Percentiles rank a stretch among this genome's conserved stretches.
Conservation (phyloP, 306 rosid genomes). For the Begonia masoniana region DNA sequence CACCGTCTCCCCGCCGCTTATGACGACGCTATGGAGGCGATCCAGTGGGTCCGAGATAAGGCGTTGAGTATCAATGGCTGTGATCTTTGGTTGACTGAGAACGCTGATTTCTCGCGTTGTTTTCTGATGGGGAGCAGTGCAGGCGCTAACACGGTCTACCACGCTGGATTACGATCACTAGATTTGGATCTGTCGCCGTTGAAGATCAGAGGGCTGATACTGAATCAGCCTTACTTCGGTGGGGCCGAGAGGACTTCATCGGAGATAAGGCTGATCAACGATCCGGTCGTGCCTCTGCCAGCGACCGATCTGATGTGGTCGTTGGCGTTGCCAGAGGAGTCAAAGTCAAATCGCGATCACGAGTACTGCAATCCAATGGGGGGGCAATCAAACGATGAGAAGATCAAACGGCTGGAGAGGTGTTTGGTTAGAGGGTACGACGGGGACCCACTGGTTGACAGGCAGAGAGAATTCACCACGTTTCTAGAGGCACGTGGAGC, state of each 20-base stretch:
- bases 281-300: constrained; percentile 30
- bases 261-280: constrained; percentile 25
- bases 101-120: constrained; percentile 32
- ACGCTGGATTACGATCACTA: constrained; percentile 35
- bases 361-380: constrained; percentile 45
- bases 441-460: constrained; percentile 59
- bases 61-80: constrained; percentile 12
- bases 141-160: constrained; percentile 47
- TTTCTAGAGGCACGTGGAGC: constrained; percentile 41
- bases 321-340: constrained; percentile 37
- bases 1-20: constrained; percentile 86
- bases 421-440: constrained; percentile 33
- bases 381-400: not conserved
- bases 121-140: constrained; percentile 57
- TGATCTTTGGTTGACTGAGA: constrained; percentile 43
- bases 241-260: constrained; percentile 43
- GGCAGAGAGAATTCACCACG: constrained; percentile 35
- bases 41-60: constrained; percentile 30
- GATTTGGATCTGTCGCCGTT: constrained; percentile 28
- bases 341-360: constrained; percentile 49
- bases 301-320: constrained; percentile 57
- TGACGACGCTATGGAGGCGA: constrained; percentile 48
- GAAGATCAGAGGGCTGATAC: constrained; percentile 32
- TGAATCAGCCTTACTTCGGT: constrained; percentile 38
- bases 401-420: constrained; percentile 43